Evolutionary conservation across 139 green algal species (phyloP), one percentile per base, ranked within the genome.

Genomic region (Zygnema circumcarinatum): DNA sequence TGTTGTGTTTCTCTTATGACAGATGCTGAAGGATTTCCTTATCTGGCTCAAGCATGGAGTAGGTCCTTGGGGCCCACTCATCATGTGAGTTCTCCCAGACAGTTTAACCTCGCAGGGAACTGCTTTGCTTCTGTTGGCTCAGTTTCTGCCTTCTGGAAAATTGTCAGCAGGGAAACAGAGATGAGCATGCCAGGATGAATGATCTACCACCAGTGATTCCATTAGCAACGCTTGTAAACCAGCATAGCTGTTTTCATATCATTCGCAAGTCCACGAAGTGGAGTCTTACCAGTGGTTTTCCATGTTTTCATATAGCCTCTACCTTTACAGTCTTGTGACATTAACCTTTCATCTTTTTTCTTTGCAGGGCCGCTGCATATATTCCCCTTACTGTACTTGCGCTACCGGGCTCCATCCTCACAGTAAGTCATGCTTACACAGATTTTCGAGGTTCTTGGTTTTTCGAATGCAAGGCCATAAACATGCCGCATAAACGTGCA

Each of bases 31-130:
- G 40, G 56, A 35, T 31, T 88, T 88, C 21, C 38, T 88, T 38
- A 25, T 88, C 0, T 88, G 82, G 82, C 67, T 88, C 33, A 82
- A 88, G 16, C 38, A 87, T 83, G 81, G 81, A n/a, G 67, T 88
- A 20, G 82, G 82, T 38, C 73, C 76, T 20, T 88, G 82, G 82
- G 82, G 82, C 33, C 82, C 82, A 0, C 32, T 88, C 11, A 88
- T 88, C 29, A 82, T 88, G 79, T 85, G 41, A 22, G 79, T 85
- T 38, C 33, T 78, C 16, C 35, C 16, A 25, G 25, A 33, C 54
- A 33, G 25, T 72, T 33, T 72, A 72, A 25, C 54, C 54, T 72
- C 29, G 25, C 54, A 72, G 25, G 54, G 29, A 25, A 25, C 54
- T 33, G 54, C 54, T 72, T 29, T 33, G n/a, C n/a, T 72, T 33